Evolutionary conservation across 129 eudicot species (phyloP).

Genomic region (Calendula officinalis): DNA sequence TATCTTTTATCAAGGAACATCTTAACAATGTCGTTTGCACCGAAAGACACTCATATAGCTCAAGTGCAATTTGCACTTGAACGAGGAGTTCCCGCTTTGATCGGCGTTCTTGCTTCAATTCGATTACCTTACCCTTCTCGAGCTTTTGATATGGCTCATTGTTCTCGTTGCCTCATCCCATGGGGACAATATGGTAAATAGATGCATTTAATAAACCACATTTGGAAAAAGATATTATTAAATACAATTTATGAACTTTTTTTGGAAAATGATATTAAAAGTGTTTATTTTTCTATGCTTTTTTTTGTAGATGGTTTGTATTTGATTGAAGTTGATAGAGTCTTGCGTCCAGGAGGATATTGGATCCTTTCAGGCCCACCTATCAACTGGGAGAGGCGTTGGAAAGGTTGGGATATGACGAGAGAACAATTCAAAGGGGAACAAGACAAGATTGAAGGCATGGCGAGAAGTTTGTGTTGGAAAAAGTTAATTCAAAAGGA

Average conservation of each 20-base stretch:
- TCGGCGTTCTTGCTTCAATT: constrained; percentile 66
- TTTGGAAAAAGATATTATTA: too few species aligned
- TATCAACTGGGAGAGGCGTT: constrained; percentile 72
- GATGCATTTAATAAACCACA: too few species aligned
- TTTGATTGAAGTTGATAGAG: constrained; percentile 74
- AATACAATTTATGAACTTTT: too few species aligned
- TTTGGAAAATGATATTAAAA: too few species aligned
- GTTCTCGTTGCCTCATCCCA: constrained; percentile 93
- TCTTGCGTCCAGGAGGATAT: constrained; percentile 88
- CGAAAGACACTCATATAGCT: constrained; percentile 84
- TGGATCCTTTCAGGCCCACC: constrained; percentile 97
- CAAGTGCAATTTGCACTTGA: constrained; percentile 95
- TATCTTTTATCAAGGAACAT: constrained; percentile 72
- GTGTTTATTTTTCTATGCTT: background rate
- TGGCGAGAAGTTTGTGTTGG: constrained; percentile 82
- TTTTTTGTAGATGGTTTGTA: constrained; percentile 64
- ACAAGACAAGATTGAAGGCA: constrained; percentile 52
- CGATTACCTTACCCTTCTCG: constrained; percentile 86
- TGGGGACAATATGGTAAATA: constrained; percentile 76
- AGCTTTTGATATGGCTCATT: constrained; percentile 90
- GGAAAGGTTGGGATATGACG: constrained; percentile 75
- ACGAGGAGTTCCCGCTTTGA: constrained; percentile 81
- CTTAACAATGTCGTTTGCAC: constrained; percentile 84
- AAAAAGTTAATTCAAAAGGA: constrained; percentile 57
- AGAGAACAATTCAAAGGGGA: constrained; percentile 51